Evolutionary conservation across 169 alveolate genomes (phyloP), one percentile per base, ranked within the genome.

Genomic region (Plasmodium yoelii): DNA sequence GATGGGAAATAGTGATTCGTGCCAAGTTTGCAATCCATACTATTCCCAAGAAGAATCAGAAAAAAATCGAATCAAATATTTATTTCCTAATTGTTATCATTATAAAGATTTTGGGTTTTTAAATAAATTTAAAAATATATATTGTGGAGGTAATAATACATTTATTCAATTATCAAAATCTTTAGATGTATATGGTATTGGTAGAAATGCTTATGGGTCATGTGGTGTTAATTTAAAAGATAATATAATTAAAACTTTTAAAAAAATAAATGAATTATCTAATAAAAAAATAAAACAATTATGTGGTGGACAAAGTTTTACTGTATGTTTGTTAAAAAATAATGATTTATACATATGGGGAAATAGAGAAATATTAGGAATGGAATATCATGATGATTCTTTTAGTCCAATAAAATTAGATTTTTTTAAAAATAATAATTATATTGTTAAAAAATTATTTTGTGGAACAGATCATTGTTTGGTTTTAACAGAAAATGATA

Each of bases 151-250:
- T 49, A 93, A 95, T 46, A 92, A 96, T 46, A 95, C 96, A 19
- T 95, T 93, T 75, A 67, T 95, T 34, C 96, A 93, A 47, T 86
- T 95, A 7, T 93, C 91, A 9, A 34, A 63, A 3, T 44, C 91
- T 13, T 24, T 74, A n/a, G 91, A 93, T 47, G 90, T 93, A 0
- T 95, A 90, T 74, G 97, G 95, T 18, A 92, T 94, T 28, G 97
- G 97, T 22, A 93, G 97, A 57, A 95, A 95, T 84, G 97, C 96
- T 0, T 94, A 94, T 59, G 96, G 95, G 1, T 96, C 95, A 68
- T 87, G 95, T 42, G 97, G 97, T 13, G 86, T 88, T 3, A 92
- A 91, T 18, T 46, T 91, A 39, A 93, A 84, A 24, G 95, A 93
- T 34, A 71, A 69, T 24, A 60, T 84, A 8, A 75, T 93, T 6